A percentile compares a stretch with the other conserved stretches of the same genome.
Evolutionary conservation across 441 rosid species (phyloP).

Genomic region (Syzygium syzygioides): DNA sequence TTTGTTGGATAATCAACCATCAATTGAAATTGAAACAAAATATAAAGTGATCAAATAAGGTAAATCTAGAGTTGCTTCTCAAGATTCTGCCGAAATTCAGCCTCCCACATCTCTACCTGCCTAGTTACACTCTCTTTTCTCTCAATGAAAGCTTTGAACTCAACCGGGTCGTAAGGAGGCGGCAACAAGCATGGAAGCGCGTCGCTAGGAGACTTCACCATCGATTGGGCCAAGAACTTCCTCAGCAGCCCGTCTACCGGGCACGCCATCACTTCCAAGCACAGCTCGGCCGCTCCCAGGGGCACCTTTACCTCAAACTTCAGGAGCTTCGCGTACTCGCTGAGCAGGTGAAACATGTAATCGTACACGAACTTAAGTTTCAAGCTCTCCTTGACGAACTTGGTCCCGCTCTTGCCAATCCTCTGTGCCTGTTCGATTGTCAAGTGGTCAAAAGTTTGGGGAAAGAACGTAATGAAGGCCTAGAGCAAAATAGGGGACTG

Average conservation of each 20-base stretch:
- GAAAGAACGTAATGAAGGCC: neutral
- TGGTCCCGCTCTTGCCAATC: constrained; percentile 57
- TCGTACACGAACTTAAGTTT: constrained; percentile 67
- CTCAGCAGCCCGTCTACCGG: constrained; percentile 31
- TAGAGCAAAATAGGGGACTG: neutral
- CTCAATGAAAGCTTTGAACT: constrained; percentile 24
- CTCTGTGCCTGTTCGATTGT: constrained; percentile 42
- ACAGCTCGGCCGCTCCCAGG: constrained; percentile 37
- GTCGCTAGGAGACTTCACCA: constrained; percentile 36
- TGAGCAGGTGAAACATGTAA: constrained; percentile 73
- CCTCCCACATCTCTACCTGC: constrained; percentile 58
- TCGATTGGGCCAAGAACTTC: constrained; percentile 46
- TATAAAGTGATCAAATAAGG: neutral
- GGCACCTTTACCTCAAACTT: constrained; percentile 44
- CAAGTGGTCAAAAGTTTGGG: neutral
- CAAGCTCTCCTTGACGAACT: constrained; percentile 49
- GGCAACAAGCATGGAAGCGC: constrained; percentile 48
- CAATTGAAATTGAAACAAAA: too few species aligned
- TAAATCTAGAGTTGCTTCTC: constrained; percentile 1
- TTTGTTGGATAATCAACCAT: neutral
- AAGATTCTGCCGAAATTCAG: constrained; percentile 29
- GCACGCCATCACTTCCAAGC: constrained; percentile 57
- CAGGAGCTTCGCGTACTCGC: constrained; percentile 60
- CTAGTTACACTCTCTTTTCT: constrained; percentile 27
- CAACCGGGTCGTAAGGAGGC: constrained; percentile 36